phyloP scores from a whole-genome alignment of 768 basidiomycete species.

The Mycena leptocephala region DNA sequence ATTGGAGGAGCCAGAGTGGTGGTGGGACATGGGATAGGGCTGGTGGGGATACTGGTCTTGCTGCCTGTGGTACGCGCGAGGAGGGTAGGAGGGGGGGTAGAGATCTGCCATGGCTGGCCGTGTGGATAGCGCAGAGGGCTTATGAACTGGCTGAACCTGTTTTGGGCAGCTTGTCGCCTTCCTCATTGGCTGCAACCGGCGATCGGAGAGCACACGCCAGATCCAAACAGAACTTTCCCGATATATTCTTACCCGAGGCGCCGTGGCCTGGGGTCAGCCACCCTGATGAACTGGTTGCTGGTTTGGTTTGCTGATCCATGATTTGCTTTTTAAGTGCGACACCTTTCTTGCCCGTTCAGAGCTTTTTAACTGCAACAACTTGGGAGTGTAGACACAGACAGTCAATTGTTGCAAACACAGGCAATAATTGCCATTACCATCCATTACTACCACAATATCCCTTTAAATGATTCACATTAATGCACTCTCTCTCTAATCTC shows the following conservation, averaged over 20 bases:
- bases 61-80: conserved; percentile 38
- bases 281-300: background rate
- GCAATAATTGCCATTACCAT: too few species aligned
- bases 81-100: conserved; percentile 56
- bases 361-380: background rate
- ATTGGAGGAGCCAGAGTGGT: conserved; percentile 59
- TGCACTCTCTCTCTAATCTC: conserved; percentile 59
- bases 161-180: background rate
- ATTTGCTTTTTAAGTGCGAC: background rate
- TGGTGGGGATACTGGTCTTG: conserved; percentile 52
- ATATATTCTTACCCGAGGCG: background rate
- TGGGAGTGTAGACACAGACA: too few species aligned
- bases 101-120: conserved; percentile 67
- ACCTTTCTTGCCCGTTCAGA: background rate
- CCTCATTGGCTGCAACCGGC: conserved; percentile 3
- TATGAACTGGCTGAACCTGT: conserved; percentile 7
- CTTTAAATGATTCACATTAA: too few species aligned
- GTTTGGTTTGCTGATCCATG: background rate
- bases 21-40: conserved; percentile 50
- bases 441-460: background rate
- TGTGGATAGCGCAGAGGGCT: conserved; percentile 35
- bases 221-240: background rate
- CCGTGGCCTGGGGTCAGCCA: background rate
- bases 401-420: too few species aligned
- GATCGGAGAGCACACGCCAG: conserved; percentile 16